Base-by-base conservation (phyloP, 2,329 filamentous ascomycete genomes). In the Gnomoniopsis sp. region DNA sequence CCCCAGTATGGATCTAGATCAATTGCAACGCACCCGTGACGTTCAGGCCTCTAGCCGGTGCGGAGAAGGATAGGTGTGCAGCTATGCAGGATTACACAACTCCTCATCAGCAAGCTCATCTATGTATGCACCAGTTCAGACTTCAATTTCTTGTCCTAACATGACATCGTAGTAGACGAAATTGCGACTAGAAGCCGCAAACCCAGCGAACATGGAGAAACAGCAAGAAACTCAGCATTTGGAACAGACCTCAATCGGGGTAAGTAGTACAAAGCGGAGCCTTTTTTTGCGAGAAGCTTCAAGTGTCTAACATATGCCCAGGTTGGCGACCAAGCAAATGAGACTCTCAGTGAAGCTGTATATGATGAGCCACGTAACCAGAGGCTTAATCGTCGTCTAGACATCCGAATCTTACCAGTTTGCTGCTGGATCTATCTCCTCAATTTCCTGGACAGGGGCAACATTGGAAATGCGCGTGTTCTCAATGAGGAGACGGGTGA, bases 381-480 rank as follows among this genome's bases (percentile, higher is more conserved):
- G 33, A 62, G 49, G 36, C 57, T 67, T 33, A 56, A 63, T 8
- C 62, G 63, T 10, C 67, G 66, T 55, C 63, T 69, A 43, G 67
- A 69, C 52, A 49, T 58, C 23, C 61, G 64, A 3, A 62, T 70
- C 19, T 56, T 70, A 22, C 66, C 54, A 26, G 65, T 34, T 43
- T 68, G 33, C 63, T 69, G 43, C 57, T 63, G 30, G 41, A 59
- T 70, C 2, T 70, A 69, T 56, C 65, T 66, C 19, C 43, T 69
- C 6, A 66, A 67, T 11, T 66, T 66, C 51, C 61, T 70, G 15
- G 69, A 68, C 47, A 59, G 65, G 6, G 63, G 62, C 43, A 68
- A 71, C 54, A 70, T 71, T 15, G 67, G 66, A 43, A 72, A 74
- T 59, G 67, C 68, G 23, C 61, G 65, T 55, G 64, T 72, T 57